Percentiles rank a stretch among this genome's conserved stretches.
Evolutionary conservation across 169 alveolate genomes (phyloP).

Genomic region (Cyclospora cayetanensis): DNA sequence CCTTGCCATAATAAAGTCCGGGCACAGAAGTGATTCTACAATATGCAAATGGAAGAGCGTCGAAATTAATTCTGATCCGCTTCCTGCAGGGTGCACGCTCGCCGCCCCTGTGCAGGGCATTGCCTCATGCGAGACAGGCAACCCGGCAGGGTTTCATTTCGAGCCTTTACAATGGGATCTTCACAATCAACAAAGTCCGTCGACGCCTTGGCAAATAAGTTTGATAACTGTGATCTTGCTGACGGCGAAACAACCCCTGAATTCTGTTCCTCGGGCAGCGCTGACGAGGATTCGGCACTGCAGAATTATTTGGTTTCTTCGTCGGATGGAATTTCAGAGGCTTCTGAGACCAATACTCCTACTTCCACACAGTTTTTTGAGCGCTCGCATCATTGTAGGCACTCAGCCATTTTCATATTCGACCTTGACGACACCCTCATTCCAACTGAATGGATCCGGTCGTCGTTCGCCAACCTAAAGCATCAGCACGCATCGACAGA

Average conservation of each 20-base stretch:
- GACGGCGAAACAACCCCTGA: conserved; percentile 35
- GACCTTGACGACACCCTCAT: conserved; percentile 86
- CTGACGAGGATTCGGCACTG: conserved; percentile 37
- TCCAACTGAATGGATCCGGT: conserved; percentile 86
- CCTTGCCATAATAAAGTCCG: no score
- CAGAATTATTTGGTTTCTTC: conserved; percentile 12
- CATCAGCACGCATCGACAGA: conserved; percentile 39
- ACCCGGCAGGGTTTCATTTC: not conserved
- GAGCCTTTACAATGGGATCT: conserved; percentile 27
- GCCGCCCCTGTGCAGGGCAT: conserved; percentile 23
- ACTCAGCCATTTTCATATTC: conserved; percentile 77
- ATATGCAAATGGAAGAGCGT: conserved; percentile 40
- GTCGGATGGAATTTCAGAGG: conserved; percentile 28
- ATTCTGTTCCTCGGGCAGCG: conserved; percentile 16
- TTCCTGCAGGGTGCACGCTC: conserved; percentile 52
- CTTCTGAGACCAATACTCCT: not conserved
- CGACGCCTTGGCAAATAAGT: not conserved
- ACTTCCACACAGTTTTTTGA: not conserved
- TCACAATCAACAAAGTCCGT: conserved; percentile 21
- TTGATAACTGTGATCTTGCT: not conserved
- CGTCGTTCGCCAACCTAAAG: conserved; percentile 62
- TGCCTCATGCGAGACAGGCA: conserved; percentile 45
- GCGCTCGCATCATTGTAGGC: not conserved
- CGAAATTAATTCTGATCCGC: not conserved
- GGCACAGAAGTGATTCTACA: not conserved